phyloP scores from a whole-genome alignment of 148 eudicot species.

The Arctostaphylos glauca region DNA sequence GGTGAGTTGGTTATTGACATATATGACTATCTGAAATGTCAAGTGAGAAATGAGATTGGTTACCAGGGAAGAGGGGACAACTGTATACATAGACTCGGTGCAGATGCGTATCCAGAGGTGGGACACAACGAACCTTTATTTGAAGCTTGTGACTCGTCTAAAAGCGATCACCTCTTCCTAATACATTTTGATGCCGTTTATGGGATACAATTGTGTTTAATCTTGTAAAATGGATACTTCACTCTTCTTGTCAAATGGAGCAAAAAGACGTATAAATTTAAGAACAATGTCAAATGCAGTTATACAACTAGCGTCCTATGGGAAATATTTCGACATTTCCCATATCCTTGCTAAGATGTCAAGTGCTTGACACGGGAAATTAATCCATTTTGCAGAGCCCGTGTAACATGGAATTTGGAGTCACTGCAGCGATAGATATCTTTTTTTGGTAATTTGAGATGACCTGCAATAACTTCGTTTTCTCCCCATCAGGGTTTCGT shows the following conservation, averaged over 20 bases:
- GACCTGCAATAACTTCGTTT: not conserved
- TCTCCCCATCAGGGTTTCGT: conserved; percentile 69
- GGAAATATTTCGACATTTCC: not conserved
- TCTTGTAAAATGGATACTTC: not conserved
- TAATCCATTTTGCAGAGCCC: not conserved
- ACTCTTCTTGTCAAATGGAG: not conserved
- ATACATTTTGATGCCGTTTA: not conserved
- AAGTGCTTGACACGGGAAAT: too few relatives aligned
- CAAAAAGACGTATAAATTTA: not conserved
- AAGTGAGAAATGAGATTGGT: not conserved
- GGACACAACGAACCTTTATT: not conserved
- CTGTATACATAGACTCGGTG: not conserved
- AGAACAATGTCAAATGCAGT: not conserved
- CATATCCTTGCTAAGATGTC: not conserved
- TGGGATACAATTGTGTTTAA: not conserved
- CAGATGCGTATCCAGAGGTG: not conserved
- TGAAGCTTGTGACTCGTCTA: not conserved
- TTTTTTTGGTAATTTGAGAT: not conserved
- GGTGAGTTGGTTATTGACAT: not conserved
- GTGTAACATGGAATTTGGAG: not conserved
- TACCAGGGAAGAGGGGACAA: too few relatives aligned
- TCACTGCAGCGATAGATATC: not conserved
- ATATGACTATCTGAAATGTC: not conserved
- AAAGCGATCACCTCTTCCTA: not conserved
- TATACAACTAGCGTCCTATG: not conserved